Conservation (phyloP, 805 yeast species). For the Saccharomyces paradoxus region DNA sequence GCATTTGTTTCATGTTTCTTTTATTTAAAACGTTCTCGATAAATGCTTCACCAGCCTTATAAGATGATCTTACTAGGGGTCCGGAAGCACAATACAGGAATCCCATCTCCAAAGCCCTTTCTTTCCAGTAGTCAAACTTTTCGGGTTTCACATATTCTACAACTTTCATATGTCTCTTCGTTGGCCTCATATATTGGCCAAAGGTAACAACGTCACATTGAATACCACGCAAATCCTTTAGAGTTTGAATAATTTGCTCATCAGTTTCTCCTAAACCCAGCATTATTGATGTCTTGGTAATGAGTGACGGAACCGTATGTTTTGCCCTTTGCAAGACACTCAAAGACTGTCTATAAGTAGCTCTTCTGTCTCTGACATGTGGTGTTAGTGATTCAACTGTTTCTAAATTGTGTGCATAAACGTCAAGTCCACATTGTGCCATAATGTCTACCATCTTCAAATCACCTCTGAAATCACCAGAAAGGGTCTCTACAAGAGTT, state of each 20-base stretch:
- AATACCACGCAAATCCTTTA: constrained; percentile 65
- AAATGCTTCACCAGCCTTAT: constrained; percentile 97
- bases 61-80: constrained; percentile 91
- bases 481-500: constrained; percentile 82
- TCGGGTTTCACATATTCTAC: constrained; percentile 92
- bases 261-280: constrained; percentile 95
- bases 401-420: constrained; percentile 93
- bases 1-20: constrained; percentile 33
- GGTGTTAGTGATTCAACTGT: constrained; percentile 95
- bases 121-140: constrained; percentile 89
- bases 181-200: constrained; percentile 99
- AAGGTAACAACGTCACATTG: constrained; percentile 92
- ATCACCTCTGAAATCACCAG: constrained; percentile 95
- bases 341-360: constrained; percentile 84
- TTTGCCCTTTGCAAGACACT: constrained; percentile 76
- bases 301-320: constrained; percentile 56
- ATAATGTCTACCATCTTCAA: constrained; percentile 67
- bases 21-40: constrained; percentile 86
- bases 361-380: constrained; percentile 90
- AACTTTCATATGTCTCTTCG: constrained; percentile 96
- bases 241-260: constrained; percentile 70
- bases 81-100: constrained; percentile 96
- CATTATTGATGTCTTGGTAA: constrained; percentile 94
- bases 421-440: constrained; percentile 85
- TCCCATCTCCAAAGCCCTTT: constrained; percentile 78